Evolutionary conservation across 2,329 filamentous ascomycete species (phyloP).

Genomic region (Pseudogymnoascus sp.): DNA sequence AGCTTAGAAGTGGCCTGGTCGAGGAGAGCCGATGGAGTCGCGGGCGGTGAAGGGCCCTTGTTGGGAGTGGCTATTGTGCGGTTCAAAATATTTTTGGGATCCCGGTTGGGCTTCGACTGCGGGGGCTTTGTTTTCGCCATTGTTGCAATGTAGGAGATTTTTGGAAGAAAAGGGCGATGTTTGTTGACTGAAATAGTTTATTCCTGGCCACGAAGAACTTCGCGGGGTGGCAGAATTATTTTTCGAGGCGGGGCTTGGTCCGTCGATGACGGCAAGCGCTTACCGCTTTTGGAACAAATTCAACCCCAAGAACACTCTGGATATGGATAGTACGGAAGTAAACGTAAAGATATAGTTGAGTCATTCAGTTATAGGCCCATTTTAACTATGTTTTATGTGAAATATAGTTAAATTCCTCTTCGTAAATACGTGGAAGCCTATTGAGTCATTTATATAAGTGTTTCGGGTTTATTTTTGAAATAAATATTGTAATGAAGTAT

Average conservation of each 20-base stretch:
- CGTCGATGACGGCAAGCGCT: constrained; percentile 5
- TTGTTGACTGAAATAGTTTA: not conserved
- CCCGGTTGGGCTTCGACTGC: constrained; percentile 25
- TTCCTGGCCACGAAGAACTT: constrained; percentile 5
- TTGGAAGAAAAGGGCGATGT: not conserved
- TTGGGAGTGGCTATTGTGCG: constrained; percentile 20
- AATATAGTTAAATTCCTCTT: not conserved
- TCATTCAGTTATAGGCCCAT: not conserved
- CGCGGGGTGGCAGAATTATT: constrained; percentile 10
- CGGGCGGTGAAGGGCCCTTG: constrained; percentile 20
- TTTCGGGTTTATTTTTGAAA: not conserved
- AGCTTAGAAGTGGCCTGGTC: constrained; percentile 23
- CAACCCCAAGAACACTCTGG: not conserved
- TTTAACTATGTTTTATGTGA: not conserved
- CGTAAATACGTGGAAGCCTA: not conserved
- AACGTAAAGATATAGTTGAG: not conserved
- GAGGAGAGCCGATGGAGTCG: constrained; percentile 20
- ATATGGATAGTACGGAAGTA: not conserved
- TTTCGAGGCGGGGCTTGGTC: constrained; percentile 3
- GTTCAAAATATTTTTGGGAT: constrained; percentile 23
- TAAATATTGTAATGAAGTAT: not conserved
- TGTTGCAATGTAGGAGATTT: constrained; percentile 10
- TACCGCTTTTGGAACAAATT: constrained; percentile 5
- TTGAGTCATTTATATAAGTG: not conserved
- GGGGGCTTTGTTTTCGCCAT: constrained; percentile 30